Evolutionary conservation across 179 eudicot species (phyloP), one percentile per base, ranked within the genome.

Genomic region (Drosera spatulata): DNA sequence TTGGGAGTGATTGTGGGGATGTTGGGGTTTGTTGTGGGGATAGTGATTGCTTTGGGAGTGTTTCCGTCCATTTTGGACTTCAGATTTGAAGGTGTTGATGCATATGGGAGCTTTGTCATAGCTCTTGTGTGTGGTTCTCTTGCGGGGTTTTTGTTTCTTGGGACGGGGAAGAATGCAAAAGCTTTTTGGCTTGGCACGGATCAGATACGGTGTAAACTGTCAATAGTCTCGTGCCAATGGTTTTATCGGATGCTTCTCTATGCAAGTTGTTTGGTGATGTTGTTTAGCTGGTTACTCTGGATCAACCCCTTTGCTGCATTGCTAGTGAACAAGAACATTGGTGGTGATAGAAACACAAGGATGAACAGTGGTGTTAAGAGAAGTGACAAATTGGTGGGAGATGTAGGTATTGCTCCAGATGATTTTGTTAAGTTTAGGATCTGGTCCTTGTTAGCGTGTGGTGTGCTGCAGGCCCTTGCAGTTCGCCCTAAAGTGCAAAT

Each of bases 121-220:
- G 85, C 88, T 40, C 5, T 66, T 10, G 39, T 79, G 2, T 82
- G 78, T 74, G 97, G 97, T 22, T 72, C 54, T 10, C 60, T 75
- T 39, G 70, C 82, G 33, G 95, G 87, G 12, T 75, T 81, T 49
- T 68, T 93, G 64, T 86, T 80, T 65, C 60, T 85, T 72, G 91
- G 87, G 0, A 83, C 95, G 2, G 74, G 77, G 38, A 85, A 86
- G 73, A 80, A 65, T 80, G 88, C 95, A 5, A 79, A 94, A 7
- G 68, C 90, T 2, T 93, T 89, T 74, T 93, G 99, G 99, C 82
- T 93, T 14, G 99, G 97, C 38, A 89, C 99, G 0, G 97, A 93
- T 82, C 99, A 93, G 70, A 75, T 83, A 15, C 80, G 85, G 44
- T 86, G 91, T 33, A 81, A 80, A 72, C 73, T 93, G 64, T 70